phyloP scores from a whole-genome alignment of 495 filamentous ascomycete genomes.

The Neurospora pannonica region DNA sequence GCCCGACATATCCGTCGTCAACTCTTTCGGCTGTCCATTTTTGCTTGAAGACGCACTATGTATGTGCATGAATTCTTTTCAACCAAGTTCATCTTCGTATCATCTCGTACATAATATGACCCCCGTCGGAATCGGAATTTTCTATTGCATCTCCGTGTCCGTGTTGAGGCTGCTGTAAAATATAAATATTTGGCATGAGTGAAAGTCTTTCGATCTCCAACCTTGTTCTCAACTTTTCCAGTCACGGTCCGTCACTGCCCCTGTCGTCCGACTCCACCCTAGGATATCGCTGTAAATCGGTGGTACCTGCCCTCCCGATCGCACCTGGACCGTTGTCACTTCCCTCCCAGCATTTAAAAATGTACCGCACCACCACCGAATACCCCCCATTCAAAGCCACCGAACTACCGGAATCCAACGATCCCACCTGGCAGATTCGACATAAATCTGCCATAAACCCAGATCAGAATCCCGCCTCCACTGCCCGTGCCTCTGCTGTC shows the following conservation, averaged over 20 bases:
- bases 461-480: background rate
- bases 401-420: background rate
- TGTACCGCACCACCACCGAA: background rate
- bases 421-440: background rate
- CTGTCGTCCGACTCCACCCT: background rate
- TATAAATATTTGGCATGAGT: background rate
- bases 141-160: background rate
- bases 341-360: background rate
- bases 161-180: background rate
- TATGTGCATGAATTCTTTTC: background rate
- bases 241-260: background rate
- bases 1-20: background rate
- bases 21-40: too few relatives aligned
- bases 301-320: background rate
- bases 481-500: background rate
- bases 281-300: background rate
- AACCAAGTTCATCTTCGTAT: background rate
- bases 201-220: background rate
- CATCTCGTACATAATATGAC: background rate
- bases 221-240: background rate
- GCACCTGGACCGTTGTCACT: background rate
- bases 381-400: background rate
- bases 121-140: background rate
- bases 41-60: too few relatives aligned
- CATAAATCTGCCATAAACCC: background rate